Base-by-base conservation (phyloP, 2,329 filamentous ascomycete species). In the Penicillium occitanis region DNA sequence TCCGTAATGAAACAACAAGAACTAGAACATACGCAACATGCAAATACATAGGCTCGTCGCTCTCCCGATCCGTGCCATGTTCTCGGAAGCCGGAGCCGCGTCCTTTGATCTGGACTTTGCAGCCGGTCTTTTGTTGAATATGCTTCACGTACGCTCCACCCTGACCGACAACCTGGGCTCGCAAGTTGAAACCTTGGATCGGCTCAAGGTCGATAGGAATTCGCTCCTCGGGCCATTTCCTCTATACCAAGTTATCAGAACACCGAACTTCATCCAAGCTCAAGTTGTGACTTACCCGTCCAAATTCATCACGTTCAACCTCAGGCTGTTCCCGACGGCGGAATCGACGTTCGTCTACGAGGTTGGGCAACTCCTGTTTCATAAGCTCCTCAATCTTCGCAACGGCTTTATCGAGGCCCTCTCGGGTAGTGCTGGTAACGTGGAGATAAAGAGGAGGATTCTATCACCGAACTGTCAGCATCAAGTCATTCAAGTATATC, bases 151-250 rank as follows among this genome's bases (percentile, higher is more conserved):
- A 97, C 51, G 92, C 91, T 67, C 95, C 95, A 37, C 93, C 93
- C 72, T 94, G 91, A 60, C 95, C 95, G 64, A 99, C 95, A 57
- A 99, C 94, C 76, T 98, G 93, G 62, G 95, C 95, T 69, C 95
- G 91, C 58, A 99, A 84, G 75, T 99, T 99, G 81, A 99, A 99
- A 22, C 95, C 95, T 28, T 90, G 92, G 63, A 98, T 88, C 0
- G 94, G 91, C 72, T 98, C 95, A 66, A 99, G 88, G 69, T 89
- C 88, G 71, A 99, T 93, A 1, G 92, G 90, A 60, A 99, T 96
- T 73, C 91, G 92, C 80, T 97, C 93, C 75, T 98, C 95, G 0
- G 95, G 94, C 95, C 95, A 99, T 91, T 98, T 99, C 71, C 93
- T 92, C 92, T 96, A 62, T 11, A 64, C 2, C 5, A 71, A 48